Base-by-base conservation (phyloP, 805 yeast species). In the Yarrowia yakushimensis region DNA sequence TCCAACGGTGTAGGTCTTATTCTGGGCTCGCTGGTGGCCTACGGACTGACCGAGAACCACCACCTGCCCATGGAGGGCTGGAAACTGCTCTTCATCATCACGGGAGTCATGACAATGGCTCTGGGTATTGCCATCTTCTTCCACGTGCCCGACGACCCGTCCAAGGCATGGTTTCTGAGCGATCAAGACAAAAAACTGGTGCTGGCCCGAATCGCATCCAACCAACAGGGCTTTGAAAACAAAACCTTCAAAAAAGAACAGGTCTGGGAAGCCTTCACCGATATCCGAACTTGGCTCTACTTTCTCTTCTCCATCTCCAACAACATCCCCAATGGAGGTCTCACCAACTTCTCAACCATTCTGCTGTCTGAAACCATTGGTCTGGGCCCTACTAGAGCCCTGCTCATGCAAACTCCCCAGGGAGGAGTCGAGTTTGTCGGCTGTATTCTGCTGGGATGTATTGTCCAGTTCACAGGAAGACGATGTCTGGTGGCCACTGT, bases 201-300 rank as follows among this genome's bases (percentile, higher is more conserved):
- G 39, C 82, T 81, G 39, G 82, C 78, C 69, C 77, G 85, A 68
- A 82, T 81, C 66, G 79, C 84, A 68, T 65, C 65, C 25, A 84
- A 81, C 73, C 81, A 78, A 66, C 85, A 78, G 67, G 88, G 87
- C 36, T 81, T 81, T 69, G 85, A 87, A 60, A 82, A 79, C 67
- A 78, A 74, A 63, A 73, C 76, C 45, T 83, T 85, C 78, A 83
- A 83, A 67, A 73, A 72, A 76, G 70, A 77, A 46, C 88, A 85
- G 70, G 71, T 82, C 54, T 74, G 69, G 30, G 87, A 84, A 66
- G 81, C 82, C 9, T 63, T 82, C 23, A 67, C 65, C 4, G 88
- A 85, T 65, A 64, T 75, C 48, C 78, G 80, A 65, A 77, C 83
- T n/a, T 83, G 82, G 79, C 64, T 83, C 17, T 73, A 76, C 65